These are phyloP conservation scores for Nymphaea colorata DNA, from an alignment of 164 flowering plant genomes.

Conservation along the genomic window DNA sequence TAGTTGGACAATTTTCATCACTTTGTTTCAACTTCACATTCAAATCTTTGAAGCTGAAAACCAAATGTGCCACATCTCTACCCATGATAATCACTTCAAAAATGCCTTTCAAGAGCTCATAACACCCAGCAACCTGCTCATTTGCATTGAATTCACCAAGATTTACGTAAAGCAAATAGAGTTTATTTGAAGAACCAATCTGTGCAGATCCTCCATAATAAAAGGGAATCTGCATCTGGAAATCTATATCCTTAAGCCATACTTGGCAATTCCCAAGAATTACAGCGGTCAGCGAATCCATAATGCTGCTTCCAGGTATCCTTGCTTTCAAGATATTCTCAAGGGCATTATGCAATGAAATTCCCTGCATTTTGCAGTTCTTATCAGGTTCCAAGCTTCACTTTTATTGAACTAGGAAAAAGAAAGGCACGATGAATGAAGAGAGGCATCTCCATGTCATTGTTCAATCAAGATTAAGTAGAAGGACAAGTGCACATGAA, in stretches of 20 bases:
- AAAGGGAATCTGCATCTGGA: constrained; percentile 36
- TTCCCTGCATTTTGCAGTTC: constrained; percentile 16
- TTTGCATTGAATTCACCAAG: not conserved
- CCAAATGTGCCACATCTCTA: not conserved
- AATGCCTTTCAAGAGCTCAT: not conserved
- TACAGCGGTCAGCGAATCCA: constrained; percentile 28
- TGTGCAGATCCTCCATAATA: constrained; percentile 12
- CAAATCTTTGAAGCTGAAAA: not conserved
- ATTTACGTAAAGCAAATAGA: not conserved
- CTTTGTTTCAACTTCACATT: not conserved
- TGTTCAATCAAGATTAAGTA: no score
- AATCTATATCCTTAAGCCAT: constrained; percentile 24
- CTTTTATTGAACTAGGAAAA: constrained; percentile 17
- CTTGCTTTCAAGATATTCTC: constrained; percentile 17
- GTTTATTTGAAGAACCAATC: not conserved
- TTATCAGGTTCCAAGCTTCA: not conserved
- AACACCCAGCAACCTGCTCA: not conserved
- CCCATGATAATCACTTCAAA: not conserved
- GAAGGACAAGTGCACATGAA: no score
- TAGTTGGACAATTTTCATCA: not conserved
- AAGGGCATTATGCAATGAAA: constrained; percentile 43
- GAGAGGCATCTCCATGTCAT: no score
- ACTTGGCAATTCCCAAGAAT: constrained; percentile 37
- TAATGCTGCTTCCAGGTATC: constrained; percentile 15
- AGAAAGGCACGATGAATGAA: no score